Evolutionary conservation across 192 early-diverging fungal species (phyloP).

Genomic region (Entophlyctis helioformis): DNA sequence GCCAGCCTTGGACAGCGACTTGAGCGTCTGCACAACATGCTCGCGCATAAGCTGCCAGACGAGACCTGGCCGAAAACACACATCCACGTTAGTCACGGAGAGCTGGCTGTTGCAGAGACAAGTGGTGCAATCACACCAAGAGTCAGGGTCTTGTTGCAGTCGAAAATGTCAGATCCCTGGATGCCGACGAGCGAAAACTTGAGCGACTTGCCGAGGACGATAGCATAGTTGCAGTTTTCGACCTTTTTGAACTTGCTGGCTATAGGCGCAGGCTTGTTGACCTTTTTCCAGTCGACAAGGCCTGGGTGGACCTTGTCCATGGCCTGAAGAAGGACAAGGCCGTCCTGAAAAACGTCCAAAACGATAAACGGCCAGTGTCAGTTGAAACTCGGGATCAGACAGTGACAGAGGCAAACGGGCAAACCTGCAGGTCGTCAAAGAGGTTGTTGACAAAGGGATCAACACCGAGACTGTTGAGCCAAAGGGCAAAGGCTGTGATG

Average conservation of each 20-base stretch:
- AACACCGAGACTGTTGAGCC: conserved; percentile 95
- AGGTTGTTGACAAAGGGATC: conserved; percentile 97
- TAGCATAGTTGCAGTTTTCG: conserved; percentile 93
- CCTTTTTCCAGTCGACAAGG: conserved; percentile 85
- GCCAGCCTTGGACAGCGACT: conserved; percentile 69
- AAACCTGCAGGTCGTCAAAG: conserved; percentile 93
- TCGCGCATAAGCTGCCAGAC: conserved; percentile 99
- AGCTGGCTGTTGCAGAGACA: background rate
- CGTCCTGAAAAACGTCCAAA: too few relatives aligned
- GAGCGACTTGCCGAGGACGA: conserved; percentile 71
- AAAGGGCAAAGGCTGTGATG: conserved; percentile 92
- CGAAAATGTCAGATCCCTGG: conserved; percentile 88
- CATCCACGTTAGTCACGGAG: background rate
- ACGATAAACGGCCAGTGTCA: too few relatives aligned
- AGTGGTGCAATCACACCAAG: conserved; percentile 33
- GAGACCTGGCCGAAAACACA: conserved; percentile 18
- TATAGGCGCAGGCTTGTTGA: conserved; percentile 58
- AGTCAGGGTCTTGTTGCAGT: conserved; percentile 80
- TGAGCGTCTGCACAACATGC: conserved; percentile 88
- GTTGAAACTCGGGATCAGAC: too few relatives aligned
- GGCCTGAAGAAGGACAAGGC: conserved; percentile 83
- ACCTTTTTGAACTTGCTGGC: conserved; percentile 91
- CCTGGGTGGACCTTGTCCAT: conserved; percentile 90
- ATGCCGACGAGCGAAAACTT: conserved; percentile 90
- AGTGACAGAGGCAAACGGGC: too few relatives aligned